These are phyloP conservation scores for Cyclospora cayetanensis DNA, from an alignment of 169 alveolate species.

Conservation along the genomic window DNA sequence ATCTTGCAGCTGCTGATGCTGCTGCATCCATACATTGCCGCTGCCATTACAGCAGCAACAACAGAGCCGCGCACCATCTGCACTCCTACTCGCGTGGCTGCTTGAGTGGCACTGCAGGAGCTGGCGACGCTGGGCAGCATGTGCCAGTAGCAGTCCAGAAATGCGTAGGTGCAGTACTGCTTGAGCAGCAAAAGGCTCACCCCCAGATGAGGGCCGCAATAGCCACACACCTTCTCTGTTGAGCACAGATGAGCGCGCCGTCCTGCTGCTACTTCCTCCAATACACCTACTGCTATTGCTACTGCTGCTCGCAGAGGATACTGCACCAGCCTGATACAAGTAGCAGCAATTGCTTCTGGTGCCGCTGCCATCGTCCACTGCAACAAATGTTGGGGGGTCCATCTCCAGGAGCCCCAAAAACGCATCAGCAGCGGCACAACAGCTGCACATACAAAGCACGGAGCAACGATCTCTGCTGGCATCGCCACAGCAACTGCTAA, in stretches of 20 bases:
- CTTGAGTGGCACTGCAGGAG: constrained; percentile 15
- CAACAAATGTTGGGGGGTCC: constrained; percentile 44
- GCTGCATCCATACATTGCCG: neutral
- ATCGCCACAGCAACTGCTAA: neutral
- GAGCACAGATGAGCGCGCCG: neutral
- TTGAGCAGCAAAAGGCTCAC: constrained; percentile 27
- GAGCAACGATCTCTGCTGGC: neutral
- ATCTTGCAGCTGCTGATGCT: neutral
- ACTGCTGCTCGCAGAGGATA: constrained; percentile 28
- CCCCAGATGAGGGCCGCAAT: constrained; percentile 14
- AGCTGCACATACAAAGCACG: constrained; percentile 31
- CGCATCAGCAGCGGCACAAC: constrained; percentile 40
- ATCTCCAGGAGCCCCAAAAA: constrained; percentile 16
- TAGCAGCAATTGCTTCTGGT: constrained; percentile 4
- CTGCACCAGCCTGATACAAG: constrained; percentile 12
- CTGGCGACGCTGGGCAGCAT: constrained; percentile 38
- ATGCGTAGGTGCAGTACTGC: constrained; percentile 48
- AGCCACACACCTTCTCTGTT: constrained; percentile 41
- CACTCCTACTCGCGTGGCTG: neutral
- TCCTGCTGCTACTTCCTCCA: constrained; percentile 16
- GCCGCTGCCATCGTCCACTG: constrained; percentile 26
- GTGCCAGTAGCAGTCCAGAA: constrained; percentile 5
- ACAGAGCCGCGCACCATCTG: neutral
- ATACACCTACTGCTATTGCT: constrained; percentile 28
- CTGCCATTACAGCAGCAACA: constrained; percentile 53